Evolutionary conservation across 768 basidiomycete species (phyloP).

Genomic region (Amyloporia xantha): DNA sequence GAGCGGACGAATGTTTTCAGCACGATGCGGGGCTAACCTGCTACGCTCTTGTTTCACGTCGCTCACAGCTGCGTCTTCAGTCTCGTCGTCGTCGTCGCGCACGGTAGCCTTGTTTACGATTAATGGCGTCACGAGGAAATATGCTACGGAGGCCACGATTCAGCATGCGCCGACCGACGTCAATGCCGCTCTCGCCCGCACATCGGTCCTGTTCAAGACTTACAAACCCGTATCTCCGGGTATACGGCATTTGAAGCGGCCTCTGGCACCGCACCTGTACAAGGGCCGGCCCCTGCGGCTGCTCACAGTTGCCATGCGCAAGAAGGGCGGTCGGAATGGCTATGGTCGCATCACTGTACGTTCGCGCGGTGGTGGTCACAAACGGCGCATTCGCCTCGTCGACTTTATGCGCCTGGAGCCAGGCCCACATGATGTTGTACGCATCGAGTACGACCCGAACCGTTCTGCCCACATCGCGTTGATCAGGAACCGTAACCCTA

Average conservation of each 20-base stretch:
- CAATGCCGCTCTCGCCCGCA: conserved; percentile 41
- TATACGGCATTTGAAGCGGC: conserved; percentile 81
- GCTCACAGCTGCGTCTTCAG: conserved; percentile 15
- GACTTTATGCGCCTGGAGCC: conserved; percentile 79
- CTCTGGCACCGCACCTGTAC: conserved; percentile 77
- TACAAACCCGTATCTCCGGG: conserved; percentile 87
- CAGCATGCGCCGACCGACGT: conserved; percentile 27
- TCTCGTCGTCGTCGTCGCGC: conserved; percentile 15
- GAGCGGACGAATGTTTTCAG: conserved; percentile 33
- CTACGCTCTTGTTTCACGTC: conserved; percentile 31
- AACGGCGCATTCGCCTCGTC: conserved; percentile 74
- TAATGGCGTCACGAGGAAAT: conserved; percentile 22
- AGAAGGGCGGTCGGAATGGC: conserved; percentile 80
- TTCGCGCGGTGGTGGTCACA: conserved; percentile 87
- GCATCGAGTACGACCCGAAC: conserved; percentile 96
- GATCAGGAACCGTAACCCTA: conserved; percentile 53
- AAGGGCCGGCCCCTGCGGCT: conserved; percentile 77
- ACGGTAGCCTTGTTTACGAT: conserved; percentile 8
- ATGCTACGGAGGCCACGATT: conserved; percentile 30
- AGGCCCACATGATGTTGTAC: conserved; percentile 82
- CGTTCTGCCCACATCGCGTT: conserved; percentile 93
- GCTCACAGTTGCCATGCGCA: conserved; percentile 77
- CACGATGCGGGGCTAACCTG: conserved; percentile 35
- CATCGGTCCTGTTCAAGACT: conserved; percentile 66
- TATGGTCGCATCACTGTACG: conserved; percentile 85